Base-by-base conservation (phyloP, 2,329 filamentous ascomycete species). In the Colletotrichum australisinense region DNA sequence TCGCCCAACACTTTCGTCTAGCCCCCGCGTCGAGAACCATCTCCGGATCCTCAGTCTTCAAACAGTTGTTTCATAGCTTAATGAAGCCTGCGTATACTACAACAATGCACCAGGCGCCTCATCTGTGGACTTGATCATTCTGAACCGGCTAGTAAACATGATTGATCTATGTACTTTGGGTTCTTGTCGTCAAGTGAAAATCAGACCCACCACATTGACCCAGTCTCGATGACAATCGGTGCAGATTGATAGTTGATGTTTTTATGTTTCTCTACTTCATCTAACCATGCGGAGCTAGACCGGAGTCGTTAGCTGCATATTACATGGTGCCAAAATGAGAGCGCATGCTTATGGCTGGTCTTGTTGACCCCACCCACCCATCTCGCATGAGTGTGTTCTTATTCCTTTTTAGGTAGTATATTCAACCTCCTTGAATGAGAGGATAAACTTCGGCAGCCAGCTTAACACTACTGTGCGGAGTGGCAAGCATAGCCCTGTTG, bases 381-480 rank as follows among this genome's bases (percentile, higher is more conserved):
- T 35, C 28, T 67, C 32, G n/a, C 9, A 14, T 16, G 12, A 16
- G 64, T 55, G 67, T 22, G 9, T 63, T 59, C 22, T 70, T 59
- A 14, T 30, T 65, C 67, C 22, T 4, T 19, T 59, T 70, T 59
- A 3, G 67, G 62, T 14, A 70, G 30, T 42, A 53, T 53, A 19
- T 30, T 22, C 62, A 66, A 42, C 67, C 11, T 8, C 5, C 9
- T 6, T 35, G 24, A 9, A 24, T 9, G 8, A 16, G n/a, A 49
- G 19, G 19, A n/a, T 19, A 63, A 9, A 19, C 60, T 35, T 63
- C 14, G 30, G 4, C 26, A 4, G 19, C n/a, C 14, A 19, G 53
- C 19, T n/a, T 22, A 11, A 11, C 32, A 35, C 42, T 49, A n/a
- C 19, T 49, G 46, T 62, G 35, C 22, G 24, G 30, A 62, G 57